Percentiles rank a stretch among this genome's conserved stretches.
Conservation (phyloP, 192 early-diverging fungal species). For the Obelidium mucronatum region DNA sequence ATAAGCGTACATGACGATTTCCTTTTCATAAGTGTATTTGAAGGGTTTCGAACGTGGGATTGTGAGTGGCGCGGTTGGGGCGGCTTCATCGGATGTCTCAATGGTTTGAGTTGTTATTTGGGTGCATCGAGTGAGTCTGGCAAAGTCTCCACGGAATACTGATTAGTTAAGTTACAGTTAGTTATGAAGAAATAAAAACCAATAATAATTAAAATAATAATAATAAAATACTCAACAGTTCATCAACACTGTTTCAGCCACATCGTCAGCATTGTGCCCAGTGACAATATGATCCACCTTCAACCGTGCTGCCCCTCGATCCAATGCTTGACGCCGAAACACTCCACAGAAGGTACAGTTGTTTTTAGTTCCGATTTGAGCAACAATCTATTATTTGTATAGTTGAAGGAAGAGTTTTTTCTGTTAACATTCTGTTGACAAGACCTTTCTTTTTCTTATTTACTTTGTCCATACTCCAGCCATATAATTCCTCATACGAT, state of each 20-base stretch:
- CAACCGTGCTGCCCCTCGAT: conserved; percentile 91
- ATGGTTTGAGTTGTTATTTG: conserved; percentile 86
- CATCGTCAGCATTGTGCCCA: conserved; percentile 98
- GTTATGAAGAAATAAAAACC: not conserved
- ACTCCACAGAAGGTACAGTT: conserved; percentile 99
- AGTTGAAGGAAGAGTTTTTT: not conserved
- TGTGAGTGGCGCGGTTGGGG: conserved; percentile 34
- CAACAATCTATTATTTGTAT: conserved; percentile 70
- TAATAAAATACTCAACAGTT: no score
- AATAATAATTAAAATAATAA: no score
- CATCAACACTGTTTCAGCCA: conserved; percentile 99
- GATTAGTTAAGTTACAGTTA: not conserved
- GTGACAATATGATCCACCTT: conserved; percentile 96
- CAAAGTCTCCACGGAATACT: conserved; percentile 94
- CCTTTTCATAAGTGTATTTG: conserved; percentile 99
- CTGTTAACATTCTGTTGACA: not conserved
- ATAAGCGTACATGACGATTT: conserved; percentile 99
- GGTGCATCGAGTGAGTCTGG: conserved; percentile 91
- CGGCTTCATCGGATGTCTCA: conserved; percentile 28
- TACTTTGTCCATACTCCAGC: conserved; percentile 94
- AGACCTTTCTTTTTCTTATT: conserved; percentile 23
- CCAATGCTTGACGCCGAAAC: conserved; percentile 95
- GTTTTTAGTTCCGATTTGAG: conserved; percentile 93
- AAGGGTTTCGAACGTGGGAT: conserved; percentile 95
- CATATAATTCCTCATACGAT: conserved; percentile 94